These are phyloP conservation scores for Cercospora citrullina DNA, from an alignment of 2,329 filamentous ascomycete genomes.

Conservation along the genomic window DNA sequence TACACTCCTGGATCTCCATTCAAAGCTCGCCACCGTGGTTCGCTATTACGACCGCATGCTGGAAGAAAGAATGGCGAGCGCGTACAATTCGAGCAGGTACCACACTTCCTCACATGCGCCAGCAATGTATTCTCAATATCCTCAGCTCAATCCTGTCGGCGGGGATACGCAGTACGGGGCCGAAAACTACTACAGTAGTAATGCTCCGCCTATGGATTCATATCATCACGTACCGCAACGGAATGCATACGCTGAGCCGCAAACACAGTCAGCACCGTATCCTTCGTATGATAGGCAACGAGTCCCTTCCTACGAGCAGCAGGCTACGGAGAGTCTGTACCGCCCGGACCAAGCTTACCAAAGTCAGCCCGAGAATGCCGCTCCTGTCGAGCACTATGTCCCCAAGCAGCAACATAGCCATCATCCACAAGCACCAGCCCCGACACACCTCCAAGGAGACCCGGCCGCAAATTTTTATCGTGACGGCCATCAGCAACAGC, in stretches of 20 bases:
- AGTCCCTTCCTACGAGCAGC: conserved; percentile 26
- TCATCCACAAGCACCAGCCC: conserved; percentile 37
- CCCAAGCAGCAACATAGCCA: conserved; percentile 26
- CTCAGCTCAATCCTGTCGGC: conserved; percentile 62
- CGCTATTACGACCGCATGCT: conserved; percentile 98
- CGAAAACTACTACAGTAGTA: conserved; percentile 81
- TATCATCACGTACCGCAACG: conserved; percentile 36
- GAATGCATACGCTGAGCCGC: conserved; percentile 43
- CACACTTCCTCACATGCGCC: conserved; percentile 38
- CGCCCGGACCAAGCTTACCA: conserved; percentile 39
- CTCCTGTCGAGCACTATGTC: neutral
- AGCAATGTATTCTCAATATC: conserved; percentile 62
- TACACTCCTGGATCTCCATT: conserved; percentile 87
- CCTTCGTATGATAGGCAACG: conserved; percentile 35
- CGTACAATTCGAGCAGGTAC: conserved; percentile 74
- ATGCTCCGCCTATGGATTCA: conserved; percentile 52
- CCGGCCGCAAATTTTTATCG: conserved; percentile 62
- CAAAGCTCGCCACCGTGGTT: conserved; percentile 93
- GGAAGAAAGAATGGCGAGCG: conserved; percentile 88
- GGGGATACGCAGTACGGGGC: conserved; percentile 53
- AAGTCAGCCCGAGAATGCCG: conserved; percentile 19
- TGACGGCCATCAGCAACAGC: conserved; percentile 37
- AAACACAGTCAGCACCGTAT: conserved; percentile 41
- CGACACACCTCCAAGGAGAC: conserved; percentile 45
- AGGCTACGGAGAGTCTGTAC: conserved; percentile 36